A percentile compares a stretch with the other conserved stretches of the same genome.
Conservation (phyloP, 2,329 filamentous ascomycete species). For the Diaporthe humulicola region DNA sequence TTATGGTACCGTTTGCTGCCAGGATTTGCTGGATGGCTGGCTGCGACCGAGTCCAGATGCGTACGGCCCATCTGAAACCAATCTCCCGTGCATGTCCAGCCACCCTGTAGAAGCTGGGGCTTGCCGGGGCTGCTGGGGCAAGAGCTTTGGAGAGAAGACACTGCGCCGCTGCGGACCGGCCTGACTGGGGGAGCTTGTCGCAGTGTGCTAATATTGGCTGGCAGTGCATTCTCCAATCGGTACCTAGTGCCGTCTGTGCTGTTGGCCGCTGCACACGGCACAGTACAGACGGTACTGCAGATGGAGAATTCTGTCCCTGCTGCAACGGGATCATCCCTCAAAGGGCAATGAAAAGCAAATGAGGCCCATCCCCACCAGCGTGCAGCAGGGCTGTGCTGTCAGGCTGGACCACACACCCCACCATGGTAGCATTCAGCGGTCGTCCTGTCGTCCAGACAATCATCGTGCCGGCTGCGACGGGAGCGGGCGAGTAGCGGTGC, state of each 20-base stretch:
- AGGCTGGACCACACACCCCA: constrained; percentile 19
- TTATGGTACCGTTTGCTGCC: constrained; percentile 20
- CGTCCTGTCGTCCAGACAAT: not conserved
- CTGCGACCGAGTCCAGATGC: constrained; percentile 26
- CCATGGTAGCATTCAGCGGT: not conserved
- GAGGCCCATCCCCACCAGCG: constrained; percentile 2
- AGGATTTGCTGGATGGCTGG: constrained; percentile 23
- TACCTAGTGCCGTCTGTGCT: constrained; percentile 27
- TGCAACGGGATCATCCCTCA: constrained; percentile 13
- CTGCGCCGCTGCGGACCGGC: not conserved
- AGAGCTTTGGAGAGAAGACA: not conserved
- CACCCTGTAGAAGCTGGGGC: constrained; percentile 22
- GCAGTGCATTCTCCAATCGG: constrained; percentile 22
- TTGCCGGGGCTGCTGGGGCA: not conserved
- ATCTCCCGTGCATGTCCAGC: constrained; percentile 29
- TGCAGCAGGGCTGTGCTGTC: constrained; percentile 28
- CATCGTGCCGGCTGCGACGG: constrained; percentile 11
- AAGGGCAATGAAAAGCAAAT: not conserved
- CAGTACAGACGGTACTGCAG: not conserved
- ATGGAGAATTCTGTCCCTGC: not conserved
- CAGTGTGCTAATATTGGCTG: constrained; percentile 9
- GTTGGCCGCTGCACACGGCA: not conserved
- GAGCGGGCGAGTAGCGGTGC: not conserved
- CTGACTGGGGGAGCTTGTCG: constrained; percentile 21
- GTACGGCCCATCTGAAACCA: constrained; percentile 24